Conservation (phyloP, 805 yeast species). For the Barnettozyma botsteinii region DNA sequence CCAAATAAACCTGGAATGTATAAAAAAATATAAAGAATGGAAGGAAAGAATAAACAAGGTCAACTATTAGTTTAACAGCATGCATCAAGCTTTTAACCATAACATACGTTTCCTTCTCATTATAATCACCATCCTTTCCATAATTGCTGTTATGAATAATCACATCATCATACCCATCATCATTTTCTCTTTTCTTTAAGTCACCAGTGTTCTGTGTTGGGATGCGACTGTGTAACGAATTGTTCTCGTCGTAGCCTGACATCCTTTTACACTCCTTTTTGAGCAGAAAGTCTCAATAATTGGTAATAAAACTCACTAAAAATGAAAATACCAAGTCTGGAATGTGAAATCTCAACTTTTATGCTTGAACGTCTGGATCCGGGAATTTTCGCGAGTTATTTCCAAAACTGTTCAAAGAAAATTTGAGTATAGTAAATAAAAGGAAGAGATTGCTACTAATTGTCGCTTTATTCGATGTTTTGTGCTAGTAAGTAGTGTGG, state of each 20-base stretch:
- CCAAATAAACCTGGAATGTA: background rate
- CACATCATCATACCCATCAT: no score
- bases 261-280: no score
- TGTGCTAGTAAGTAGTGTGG: conserved; percentile 9
- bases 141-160: no score
- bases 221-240: background rate
- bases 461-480: conserved; percentile 1
- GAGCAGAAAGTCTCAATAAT: no score
- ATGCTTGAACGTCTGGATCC: background rate
- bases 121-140: background rate
- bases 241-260: background rate
- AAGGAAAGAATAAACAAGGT: conserved; percentile 1
- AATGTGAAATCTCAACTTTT: no score
- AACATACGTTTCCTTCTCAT: no score
- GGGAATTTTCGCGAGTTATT: conserved; percentile 1
- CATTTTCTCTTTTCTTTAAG: no score
- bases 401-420: background rate
- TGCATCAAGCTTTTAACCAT: background rate
- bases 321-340: no score
- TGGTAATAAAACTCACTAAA: no score
- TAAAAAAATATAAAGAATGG: conserved; percentile 2
- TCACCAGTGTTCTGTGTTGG: no score
- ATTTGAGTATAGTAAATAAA: background rate
- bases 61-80: background rate
- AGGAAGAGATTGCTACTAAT: background rate